Conservation (phyloP, 1,284 basidiomycete genomes). For the Pseudozyma tsukubaensis region DNA sequence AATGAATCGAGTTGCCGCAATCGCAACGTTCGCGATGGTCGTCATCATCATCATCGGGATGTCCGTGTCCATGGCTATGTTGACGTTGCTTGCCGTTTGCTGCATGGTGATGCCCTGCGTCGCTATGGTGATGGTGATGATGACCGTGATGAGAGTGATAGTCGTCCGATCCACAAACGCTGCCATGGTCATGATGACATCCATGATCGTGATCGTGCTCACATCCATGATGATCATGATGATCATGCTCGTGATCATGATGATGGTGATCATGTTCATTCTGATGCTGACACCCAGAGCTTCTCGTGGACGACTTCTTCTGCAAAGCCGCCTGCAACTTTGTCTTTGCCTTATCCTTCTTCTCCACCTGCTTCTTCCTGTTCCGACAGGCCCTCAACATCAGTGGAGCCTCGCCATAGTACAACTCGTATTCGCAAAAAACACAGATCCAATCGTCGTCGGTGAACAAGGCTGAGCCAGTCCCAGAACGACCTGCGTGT, state of each 20-base stretch:
- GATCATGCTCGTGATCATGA: constrained; percentile 16
- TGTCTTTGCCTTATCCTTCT: constrained; percentile 60
- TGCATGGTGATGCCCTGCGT: not conserved
- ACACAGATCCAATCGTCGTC: constrained; percentile 66
- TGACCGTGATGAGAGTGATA: constrained; percentile 16
- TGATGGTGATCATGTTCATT: constrained; percentile 19
- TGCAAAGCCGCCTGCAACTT: constrained; percentile 46
- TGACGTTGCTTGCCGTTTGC: not conserved
- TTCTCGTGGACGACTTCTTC: constrained; percentile 7
- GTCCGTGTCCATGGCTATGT: constrained; percentile 1
- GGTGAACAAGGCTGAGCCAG: constrained; percentile 44
- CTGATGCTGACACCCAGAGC: not conserved
- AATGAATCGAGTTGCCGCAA: constrained; percentile 53
- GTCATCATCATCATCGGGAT: not conserved
- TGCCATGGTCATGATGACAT: constrained; percentile 21
- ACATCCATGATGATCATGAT: constrained; percentile 19
- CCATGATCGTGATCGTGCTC: constrained; percentile 20
- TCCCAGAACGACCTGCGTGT: constrained; percentile 8
- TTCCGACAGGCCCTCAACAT: constrained; percentile 62
- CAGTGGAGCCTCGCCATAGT: constrained; percentile 65
- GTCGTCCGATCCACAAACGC: constrained; percentile 6
- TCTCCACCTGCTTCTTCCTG: constrained; percentile 64
- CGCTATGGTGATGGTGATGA: constrained; percentile 8
- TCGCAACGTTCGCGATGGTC: constrained; percentile 33
- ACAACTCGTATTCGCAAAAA: constrained; percentile 70